Percentiles rank a stretch among this genome's conserved stretches.
phyloP scores from a whole-genome alignment of 2,329 filamentous ascomycete genomes.

The Cladophialophora bantiana region DNA sequence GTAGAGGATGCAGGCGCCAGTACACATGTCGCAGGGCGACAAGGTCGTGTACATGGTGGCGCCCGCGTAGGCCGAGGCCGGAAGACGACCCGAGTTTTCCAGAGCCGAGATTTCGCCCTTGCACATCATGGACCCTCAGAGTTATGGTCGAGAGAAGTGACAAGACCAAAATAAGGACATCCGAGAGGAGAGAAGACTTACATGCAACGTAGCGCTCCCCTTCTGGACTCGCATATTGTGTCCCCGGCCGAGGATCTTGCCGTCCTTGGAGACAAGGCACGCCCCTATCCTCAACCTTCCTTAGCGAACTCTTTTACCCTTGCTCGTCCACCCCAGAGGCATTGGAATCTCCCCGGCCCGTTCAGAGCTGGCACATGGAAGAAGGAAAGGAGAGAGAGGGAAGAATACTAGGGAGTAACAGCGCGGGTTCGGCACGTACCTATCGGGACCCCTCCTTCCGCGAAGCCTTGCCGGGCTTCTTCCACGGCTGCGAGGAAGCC shows the following conservation, averaged over 20 bases:
- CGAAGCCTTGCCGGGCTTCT: conserved; percentile 62
- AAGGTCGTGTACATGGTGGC: conserved; percentile 85
- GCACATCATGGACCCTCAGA: too few species aligned
- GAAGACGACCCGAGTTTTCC: conserved; percentile 74
- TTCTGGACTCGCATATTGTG: conserved; percentile 80
- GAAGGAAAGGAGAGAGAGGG: too few species aligned
- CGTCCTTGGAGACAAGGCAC: conserved; percentile 70
- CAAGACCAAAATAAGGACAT: neutral
- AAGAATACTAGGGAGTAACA: too few species aligned
- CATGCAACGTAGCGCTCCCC: conserved; percentile 73
- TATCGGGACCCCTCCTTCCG: conserved; percentile 66
- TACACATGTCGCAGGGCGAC: conserved; percentile 83
- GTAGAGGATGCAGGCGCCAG: conserved; percentile 78
- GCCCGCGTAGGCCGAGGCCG: conserved; percentile 71
- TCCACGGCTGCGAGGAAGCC: conserved; percentile 66
- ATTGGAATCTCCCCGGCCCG: too few species aligned
- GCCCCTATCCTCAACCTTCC: conserved; percentile 49
- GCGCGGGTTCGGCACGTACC: conserved; percentile 39
- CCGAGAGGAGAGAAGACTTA: conserved; percentile 49
- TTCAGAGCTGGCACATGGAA: too few species aligned
- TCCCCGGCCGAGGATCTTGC: conserved; percentile 72
- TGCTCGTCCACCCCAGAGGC: too few species aligned
- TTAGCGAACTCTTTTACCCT: neutral
- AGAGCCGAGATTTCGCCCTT: conserved; percentile 80
- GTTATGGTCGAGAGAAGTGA: neutral